A percentile compares a stretch with the other conserved stretches of the same genome.
phyloP scores from a whole-genome alignment of 768 basidiomycete genomes.

The Coprinopsis marcescibilis region DNA sequence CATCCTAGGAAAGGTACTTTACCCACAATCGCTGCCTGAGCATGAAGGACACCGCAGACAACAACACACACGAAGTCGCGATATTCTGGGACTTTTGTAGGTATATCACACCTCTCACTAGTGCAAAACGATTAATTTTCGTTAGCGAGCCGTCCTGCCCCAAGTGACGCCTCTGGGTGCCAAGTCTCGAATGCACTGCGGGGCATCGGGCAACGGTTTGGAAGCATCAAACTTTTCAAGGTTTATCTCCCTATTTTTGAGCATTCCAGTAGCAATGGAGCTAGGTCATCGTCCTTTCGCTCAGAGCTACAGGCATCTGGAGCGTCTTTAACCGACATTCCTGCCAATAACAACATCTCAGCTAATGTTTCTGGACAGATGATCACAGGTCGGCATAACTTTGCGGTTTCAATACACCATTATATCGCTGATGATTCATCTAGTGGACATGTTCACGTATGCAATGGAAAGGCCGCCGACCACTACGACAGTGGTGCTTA shows the following conservation, averaged over 20 bases:
- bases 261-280: constrained; percentile 7
- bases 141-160: constrained; percentile 27
- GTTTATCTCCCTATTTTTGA: constrained; percentile 25
- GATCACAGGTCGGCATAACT: constrained; percentile 25
- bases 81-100: constrained; percentile 25
- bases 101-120: neutral
- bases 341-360: constrained; percentile 17
- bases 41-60: neutral
- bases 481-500: constrained; percentile 37
- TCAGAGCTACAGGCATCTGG: constrained; percentile 27
- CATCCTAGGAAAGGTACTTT: no score
- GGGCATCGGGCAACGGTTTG: constrained; percentile 20
- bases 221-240: constrained; percentile 25
- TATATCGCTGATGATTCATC: neutral
- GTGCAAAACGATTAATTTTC: neutral
- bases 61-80: constrained; percentile 10
- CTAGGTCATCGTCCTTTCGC: constrained; percentile 14
- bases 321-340: constrained; percentile 25
- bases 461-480: constrained; percentile 40
- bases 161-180: constrained; percentile 21
- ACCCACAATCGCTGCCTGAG: no score
- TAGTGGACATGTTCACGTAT: constrained; percentile 23
- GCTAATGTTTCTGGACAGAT: constrained; percentile 17
- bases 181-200: constrained; percentile 23
- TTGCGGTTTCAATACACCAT: no score